These are phyloP conservation scores for Lasiodiplodia citricola DNA, from an alignment of 2,329 filamentous ascomycete genomes.

Conservation along the genomic window DNA sequence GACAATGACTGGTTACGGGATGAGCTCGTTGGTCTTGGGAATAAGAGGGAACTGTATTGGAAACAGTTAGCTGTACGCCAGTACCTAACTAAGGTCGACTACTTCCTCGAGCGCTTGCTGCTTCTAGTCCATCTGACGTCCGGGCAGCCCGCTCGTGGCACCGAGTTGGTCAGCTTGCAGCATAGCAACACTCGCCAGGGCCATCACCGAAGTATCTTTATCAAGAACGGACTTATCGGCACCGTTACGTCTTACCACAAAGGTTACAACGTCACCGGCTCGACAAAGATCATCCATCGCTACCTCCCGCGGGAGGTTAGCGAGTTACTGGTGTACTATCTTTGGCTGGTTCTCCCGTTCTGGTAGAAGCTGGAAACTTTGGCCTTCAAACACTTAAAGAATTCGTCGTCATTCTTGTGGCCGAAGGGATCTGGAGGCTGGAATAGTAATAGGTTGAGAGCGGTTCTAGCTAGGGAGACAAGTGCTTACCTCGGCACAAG, in stretches of 20 bases:
- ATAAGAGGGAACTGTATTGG: background rate
- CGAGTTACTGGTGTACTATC: constrained; percentile 32
- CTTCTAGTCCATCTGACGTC: constrained; percentile 32
- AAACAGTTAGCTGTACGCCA: background rate
- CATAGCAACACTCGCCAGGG: constrained; percentile 31
- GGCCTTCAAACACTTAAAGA: background rate
- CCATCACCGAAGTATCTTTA: constrained; percentile 29
- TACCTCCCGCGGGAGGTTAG: constrained; percentile 36
- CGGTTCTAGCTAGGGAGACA: constrained; percentile 29
- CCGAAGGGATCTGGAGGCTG: background rate
- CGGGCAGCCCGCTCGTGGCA: constrained; percentile 30
- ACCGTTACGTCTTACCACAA: constrained; percentile 36
- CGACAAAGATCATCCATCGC: constrained; percentile 35
- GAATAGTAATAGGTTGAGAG: constrained; percentile 20
- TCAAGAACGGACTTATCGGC: constrained; percentile 33
- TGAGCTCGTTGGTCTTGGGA: background rate
- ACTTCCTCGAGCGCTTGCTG: constrained; percentile 31
- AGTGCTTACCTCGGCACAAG: constrained; percentile 22
- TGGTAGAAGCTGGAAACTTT: constrained; percentile 13
- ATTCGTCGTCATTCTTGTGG: background rate
- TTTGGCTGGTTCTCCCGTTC: constrained; percentile 32
- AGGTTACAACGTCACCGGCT: constrained; percentile 29
- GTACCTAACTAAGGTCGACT: background rate
- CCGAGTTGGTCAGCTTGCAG: constrained; percentile 32
- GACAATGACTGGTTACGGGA: background rate